Evolutionary conservation across 495 filamentous ascomycete genomes (phyloP), one percentile per base, ranked within the genome.

Genomic region (Opeltia flavorubescens): DNA sequence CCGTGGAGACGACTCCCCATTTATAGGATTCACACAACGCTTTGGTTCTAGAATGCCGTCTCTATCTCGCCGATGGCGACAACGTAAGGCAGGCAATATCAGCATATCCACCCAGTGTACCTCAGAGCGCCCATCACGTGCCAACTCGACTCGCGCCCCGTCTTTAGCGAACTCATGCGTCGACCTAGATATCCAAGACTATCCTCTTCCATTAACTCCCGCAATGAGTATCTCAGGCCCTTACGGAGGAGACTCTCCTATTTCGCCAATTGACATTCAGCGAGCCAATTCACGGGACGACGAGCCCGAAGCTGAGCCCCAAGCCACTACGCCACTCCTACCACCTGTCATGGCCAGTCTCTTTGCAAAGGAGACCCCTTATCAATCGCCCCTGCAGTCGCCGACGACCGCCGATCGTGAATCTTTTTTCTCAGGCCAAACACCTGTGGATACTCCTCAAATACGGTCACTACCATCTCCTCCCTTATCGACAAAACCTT

Each of bases 331-430:
- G 2, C 88, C 88, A 4, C 68, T 94, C 9, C 70, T 94, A 0
- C 86, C 87, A 2, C 87, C 88, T 0, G 66, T 93, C 40, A 71
- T 89, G 65, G 77, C 76, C 31, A 75, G 80, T 46, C 50, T 65
- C 55, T 51, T 64, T 62, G 50, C 54, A 52, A 53, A 44, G 43
- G 42, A 68, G 52, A 44, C 68, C 25, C 46, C 75, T 33, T 70
- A 83, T 6, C 84, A 91, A 56, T 94, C 88, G 0, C 86, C 88
- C 0, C 77, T 75, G 21, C 84, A 93, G 57, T 94, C 87, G 0
- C 86, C 88, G 0, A 82, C 78, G 6, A 72, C 81, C 7, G 65
- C 62, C 13, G 63, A 69, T 24, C 55, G 58, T 1, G 51, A 46
- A 18, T 43, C 61, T 24, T 59, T 60, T 18, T 67, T 66, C 61